Evolutionary conservation across 2,329 filamentous ascomycete genomes (phyloP).

Genomic region (Talaromyces pinophilus): DNA sequence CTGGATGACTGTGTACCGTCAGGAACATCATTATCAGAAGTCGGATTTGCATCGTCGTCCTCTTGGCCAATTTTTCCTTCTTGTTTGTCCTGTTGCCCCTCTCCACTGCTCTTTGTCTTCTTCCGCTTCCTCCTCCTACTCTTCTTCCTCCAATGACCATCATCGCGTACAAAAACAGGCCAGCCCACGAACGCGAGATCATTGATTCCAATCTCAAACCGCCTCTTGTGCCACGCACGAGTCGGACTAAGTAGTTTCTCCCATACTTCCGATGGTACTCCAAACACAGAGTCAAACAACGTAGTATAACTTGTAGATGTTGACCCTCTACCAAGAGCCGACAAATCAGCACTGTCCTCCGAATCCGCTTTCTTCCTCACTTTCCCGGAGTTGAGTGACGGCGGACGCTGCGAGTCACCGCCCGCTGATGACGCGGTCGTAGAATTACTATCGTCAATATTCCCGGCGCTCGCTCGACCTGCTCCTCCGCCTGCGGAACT

Average conservation of each 20-base stretch:
- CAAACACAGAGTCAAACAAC: slow-evolving; percentile 64
- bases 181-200: slow-evolving; percentile 78
- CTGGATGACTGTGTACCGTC: slow-evolving; percentile 7
- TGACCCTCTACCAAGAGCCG: slow-evolving; percentile 34
- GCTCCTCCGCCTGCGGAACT: slow-evolving; percentile 28
- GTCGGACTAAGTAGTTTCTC: slow-evolving; percentile 78
- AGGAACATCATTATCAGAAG: slow-evolving; percentile 4
- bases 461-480: slow-evolving; percentile 37
- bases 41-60: slow-evolving; percentile 27
- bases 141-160: slow-evolving; percentile 73
- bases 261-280: slow-evolving; percentile 73
- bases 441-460: slow-evolving; percentile 33
- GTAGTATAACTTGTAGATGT: slow-evolving; percentile 30
- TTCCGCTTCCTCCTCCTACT: slow-evolving; percentile 51
- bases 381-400: slow-evolving; percentile 38
- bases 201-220: slow-evolving; percentile 80
- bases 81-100: slow-evolving; percentile 40
- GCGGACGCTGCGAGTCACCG: slow-evolving; percentile 35
- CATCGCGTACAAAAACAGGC: slow-evolving; percentile 77
- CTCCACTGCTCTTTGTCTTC: slow-evolving; percentile 32
- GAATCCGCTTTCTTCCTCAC: slow-evolving; percentile 35
- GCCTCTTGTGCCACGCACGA: slow-evolving; percentile 73
- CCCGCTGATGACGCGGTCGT: slow-evolving; percentile 32
- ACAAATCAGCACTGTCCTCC: slow-evolving; percentile 35
- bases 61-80: slow-evolving; percentile 31